A percentile compares a stretch with the other conserved stretches of the same genome.
Conservation (phyloP, 2,329 filamentous ascomycete genomes). For the Verticillium alfalfae region DNA sequence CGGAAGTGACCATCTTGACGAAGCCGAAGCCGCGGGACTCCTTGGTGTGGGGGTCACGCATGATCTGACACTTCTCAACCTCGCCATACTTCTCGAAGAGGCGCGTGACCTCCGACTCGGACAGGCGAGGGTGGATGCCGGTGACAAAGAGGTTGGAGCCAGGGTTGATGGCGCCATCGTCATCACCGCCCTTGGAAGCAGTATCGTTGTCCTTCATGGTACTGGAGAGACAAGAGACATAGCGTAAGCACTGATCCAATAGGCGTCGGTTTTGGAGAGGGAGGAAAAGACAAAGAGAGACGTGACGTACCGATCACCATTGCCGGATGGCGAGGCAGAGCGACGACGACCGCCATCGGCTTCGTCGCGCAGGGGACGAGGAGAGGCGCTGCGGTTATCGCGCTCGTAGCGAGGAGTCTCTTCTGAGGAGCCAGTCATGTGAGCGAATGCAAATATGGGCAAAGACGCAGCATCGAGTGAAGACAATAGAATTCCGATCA, state of each 20-base stretch:
- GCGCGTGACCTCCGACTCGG: conserved; percentile 83
- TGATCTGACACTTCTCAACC: conserved; percentile 99
- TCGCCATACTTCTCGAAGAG: conserved; percentile 99
- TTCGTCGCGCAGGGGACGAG: conserved; percentile 56
- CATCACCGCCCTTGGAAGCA: conserved; percentile 44
- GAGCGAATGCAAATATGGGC: conserved; percentile 7
- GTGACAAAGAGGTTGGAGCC: conserved; percentile 99
- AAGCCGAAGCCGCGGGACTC: conserved; percentile 98
- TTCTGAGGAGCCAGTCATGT: conserved; percentile 32
- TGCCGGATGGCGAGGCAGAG: conserved; percentile 55
- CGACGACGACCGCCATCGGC: conserved; percentile 54
- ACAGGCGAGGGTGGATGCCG: conserved; percentile 89
- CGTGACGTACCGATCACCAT: conserved; percentile 42
- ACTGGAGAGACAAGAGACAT: neutral
- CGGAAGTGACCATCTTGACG: conserved; percentile 95
- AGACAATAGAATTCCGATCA: neutral
- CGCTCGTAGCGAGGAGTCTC: conserved; percentile 62
- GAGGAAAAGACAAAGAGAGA: neutral
- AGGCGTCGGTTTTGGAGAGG: neutral
- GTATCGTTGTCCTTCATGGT: conserved; percentile 38
- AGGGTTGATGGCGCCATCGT: conserved; percentile 80
- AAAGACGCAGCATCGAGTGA: neutral
- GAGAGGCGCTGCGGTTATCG: conserved; percentile 62
- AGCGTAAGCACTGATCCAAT: neutral
- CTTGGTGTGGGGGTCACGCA: conserved; percentile 97